phyloP scores from a whole-genome alignment of 2,329 filamentous ascomycete genomes.

The Aureobasidium sp. region DNA sequence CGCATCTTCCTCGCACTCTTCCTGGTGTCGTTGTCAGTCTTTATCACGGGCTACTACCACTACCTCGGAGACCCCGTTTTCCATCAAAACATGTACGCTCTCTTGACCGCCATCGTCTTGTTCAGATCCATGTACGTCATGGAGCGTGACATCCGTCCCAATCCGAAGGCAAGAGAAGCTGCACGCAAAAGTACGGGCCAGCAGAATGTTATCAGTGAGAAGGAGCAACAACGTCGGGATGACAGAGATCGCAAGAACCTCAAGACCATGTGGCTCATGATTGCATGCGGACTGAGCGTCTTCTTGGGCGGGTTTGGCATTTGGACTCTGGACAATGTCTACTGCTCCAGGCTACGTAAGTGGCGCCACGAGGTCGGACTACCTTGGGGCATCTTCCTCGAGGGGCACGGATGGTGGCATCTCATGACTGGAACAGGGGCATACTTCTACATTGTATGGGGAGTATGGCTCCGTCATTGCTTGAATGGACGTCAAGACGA shows the following conservation, averaged over 20 bases:
- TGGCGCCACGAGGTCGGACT: conserved; percentile 63
- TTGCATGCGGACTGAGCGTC: conserved; percentile 56
- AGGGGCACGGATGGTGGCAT: conserved; percentile 71
- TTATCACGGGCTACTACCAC: conserved; percentile 75
- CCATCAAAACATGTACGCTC: conserved; percentile 70
- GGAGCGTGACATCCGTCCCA: conserved; percentile 57
- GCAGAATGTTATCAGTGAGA: conserved; percentile 13
- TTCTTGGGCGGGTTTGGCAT: conserved; percentile 69
- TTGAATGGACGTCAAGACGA: conserved; percentile 65
- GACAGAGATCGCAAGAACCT: conserved; percentile 49
- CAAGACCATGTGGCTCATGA: conserved; percentile 68
- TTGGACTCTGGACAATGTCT: conserved; percentile 74
- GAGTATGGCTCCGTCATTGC: conserved; percentile 71
- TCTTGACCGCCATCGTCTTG: conserved; percentile 62
- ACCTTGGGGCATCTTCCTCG: conserved; percentile 71
- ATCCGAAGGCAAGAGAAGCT: conserved; percentile 39
- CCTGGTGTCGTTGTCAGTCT: conserved; percentile 45
- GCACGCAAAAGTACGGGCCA: conserved; percentile 18
- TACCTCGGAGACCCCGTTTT: conserved; percentile 74
- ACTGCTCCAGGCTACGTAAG: conserved; percentile 55
- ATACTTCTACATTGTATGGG: conserved; percentile 79
- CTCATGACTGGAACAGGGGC: conserved; percentile 74
- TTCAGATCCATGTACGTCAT: conserved; percentile 70
- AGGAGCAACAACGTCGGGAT: conserved; percentile 42
- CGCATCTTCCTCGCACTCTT: conserved; percentile 49